A percentile compares a stretch with the other conserved stretches of the same genome.
These are phyloP conservation scores for Tuber indicum DNA, from an alignment of 495 filamentous ascomycete species.

Conservation along the genomic window DNA sequence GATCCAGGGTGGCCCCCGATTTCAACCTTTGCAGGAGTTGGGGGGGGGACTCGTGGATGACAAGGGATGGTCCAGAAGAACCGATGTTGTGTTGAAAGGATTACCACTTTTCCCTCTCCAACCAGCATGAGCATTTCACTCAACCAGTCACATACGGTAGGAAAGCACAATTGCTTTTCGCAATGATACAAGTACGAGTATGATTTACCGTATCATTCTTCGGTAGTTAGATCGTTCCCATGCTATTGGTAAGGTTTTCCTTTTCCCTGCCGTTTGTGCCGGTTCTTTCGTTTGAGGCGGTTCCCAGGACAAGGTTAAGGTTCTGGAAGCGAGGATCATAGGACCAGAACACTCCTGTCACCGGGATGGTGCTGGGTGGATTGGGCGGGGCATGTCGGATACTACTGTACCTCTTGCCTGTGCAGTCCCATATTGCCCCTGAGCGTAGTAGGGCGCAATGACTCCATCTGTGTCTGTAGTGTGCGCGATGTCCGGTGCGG, in stretches of 20 bases:
- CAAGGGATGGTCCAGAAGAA: background rate
- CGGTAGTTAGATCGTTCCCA: background rate
- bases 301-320: background rate
- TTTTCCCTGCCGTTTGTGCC: background rate
- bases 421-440: too few species aligned
- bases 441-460: too few species aligned
- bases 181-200: background rate
- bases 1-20: background rate
- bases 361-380: too few species aligned
- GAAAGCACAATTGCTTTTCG: background rate
- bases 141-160: background rate
- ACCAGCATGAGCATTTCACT: background rate
- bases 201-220: background rate
- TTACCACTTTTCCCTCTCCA: background rate
- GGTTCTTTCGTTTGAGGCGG: background rate
- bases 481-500: too few species aligned
- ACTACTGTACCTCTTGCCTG: too few species aligned
- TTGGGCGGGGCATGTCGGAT: background rate
- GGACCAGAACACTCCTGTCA: too few species aligned
- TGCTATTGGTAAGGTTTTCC: background rate
- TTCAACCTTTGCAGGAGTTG: background rate
- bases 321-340: background rate
- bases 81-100: background rate
- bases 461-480: too few species aligned
- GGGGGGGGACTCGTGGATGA: background rate